These are phyloP conservation scores for Elaphomyces granulatus DNA, from an alignment of 495 filamentous ascomycete genomes.

Conservation along the genomic window DNA sequence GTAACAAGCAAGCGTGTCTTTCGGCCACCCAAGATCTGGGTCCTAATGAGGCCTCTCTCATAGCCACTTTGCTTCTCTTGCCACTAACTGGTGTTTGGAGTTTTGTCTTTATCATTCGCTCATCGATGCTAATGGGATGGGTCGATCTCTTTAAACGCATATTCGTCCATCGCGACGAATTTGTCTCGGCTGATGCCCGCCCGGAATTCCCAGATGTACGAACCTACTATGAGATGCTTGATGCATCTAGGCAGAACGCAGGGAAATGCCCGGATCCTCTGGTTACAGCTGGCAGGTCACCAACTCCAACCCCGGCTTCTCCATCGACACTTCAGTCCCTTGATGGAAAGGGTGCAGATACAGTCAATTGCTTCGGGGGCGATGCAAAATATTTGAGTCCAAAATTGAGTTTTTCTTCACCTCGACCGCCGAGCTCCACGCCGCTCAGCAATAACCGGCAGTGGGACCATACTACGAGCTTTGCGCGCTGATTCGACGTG, in stretches of 20 bases:
- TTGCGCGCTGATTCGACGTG: constrained; percentile 21
- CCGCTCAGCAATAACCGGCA: constrained; percentile 12
- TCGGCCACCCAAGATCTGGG: constrained; percentile 30
- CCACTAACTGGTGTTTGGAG: constrained; percentile 78
- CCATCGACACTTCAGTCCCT: constrained; percentile 4
- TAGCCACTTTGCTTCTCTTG: constrained; percentile 69
- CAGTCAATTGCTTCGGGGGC: constrained; percentile 30
- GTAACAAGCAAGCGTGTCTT: constrained; percentile 50
- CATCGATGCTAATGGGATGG: constrained; percentile 77
- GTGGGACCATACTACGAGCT: constrained; percentile 29
- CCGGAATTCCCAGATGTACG: constrained; percentile 46
- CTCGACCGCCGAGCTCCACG: constrained; percentile 33
- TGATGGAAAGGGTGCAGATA: constrained; percentile 20
- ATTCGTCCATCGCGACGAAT: constrained; percentile 45
- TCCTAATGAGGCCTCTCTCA: constrained; percentile 60
- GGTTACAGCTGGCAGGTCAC: constrained; percentile 30
- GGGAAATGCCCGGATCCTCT: constrained; percentile 32
- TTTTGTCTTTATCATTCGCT: constrained; percentile 63
- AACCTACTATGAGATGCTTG: constrained; percentile 79
- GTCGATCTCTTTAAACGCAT: constrained; percentile 41
- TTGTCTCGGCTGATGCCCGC: constrained; percentile 74
- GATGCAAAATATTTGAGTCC: constrained; percentile 43
- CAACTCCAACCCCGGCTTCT: constrained; percentile 14
- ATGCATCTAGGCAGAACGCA: constrained; percentile 19
- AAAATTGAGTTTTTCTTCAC: constrained; percentile 44